Conservation (phyloP, 331 rosid species). For the Quercus phellos region DNA sequence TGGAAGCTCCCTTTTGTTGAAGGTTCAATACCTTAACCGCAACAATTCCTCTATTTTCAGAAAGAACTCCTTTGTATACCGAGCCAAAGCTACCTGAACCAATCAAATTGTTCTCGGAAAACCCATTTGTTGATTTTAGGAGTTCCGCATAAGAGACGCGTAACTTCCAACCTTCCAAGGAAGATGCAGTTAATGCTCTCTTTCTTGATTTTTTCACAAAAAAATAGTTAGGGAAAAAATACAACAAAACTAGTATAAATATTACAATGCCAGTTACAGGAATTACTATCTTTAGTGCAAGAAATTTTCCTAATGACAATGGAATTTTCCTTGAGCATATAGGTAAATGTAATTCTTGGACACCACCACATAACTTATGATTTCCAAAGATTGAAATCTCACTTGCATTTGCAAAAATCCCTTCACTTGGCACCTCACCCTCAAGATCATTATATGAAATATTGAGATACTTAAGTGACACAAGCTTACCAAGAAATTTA, state of each 20-base stretch:
- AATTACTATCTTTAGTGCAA: constrained; percentile 5
- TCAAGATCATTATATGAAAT: too few species aligned
- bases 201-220: constrained; percentile 11
- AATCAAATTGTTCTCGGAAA: constrained; percentile 33
- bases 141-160: constrained; percentile 32
- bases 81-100: constrained; percentile 47
- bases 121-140: constrained; percentile 25
- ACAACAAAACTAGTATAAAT: constrained; percentile 1
- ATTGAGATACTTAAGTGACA: too few species aligned
- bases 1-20: constrained; percentile 39
- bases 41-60: constrained; percentile 11
- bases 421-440: too few species aligned
- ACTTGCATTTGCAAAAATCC: too few species aligned
- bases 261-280: constrained; percentile 9
- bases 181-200: not conserved
- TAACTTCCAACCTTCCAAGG: not conserved
- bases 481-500: too few species aligned
- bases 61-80: not conserved
- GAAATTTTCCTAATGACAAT: too few species aligned
- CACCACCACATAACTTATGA: too few species aligned
- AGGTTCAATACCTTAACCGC: constrained; percentile 43
- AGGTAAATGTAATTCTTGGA: too few species aligned
- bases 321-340: too few species aligned
- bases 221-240: not conserved
- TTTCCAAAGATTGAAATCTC: too few species aligned